phyloP scores from a whole-genome alignment of 495 filamentous ascomycete genomes.

The Penicillium crystallinum region DNA sequence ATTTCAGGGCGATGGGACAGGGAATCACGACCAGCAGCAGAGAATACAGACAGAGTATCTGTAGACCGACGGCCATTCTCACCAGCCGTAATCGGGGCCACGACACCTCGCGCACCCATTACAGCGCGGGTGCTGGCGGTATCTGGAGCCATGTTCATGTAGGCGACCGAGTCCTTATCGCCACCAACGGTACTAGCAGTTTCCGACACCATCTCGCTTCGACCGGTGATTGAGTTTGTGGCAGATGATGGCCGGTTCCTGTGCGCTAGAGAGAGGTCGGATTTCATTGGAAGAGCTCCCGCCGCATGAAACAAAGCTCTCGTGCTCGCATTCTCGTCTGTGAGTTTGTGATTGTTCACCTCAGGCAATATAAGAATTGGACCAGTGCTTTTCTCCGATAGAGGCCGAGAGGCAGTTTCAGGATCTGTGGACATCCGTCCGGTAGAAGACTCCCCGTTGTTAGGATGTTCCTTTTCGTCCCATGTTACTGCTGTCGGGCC shows the following conservation, averaged over 20 bases:
- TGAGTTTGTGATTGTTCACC: slow-evolving; percentile 25
- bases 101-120: slow-evolving; percentile 26
- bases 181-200: slow-evolving; percentile 29
- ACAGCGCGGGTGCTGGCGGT: slow-evolving; percentile 38
- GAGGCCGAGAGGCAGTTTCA: slow-evolving; percentile 7
- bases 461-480: slow-evolving; percentile 15
- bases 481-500: slow-evolving; percentile 5
- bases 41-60: slow-evolving; percentile 23
- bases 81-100: slow-evolving; percentile 10
- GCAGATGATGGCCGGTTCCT: slow-evolving; percentile 23
- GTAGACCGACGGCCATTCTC: slow-evolving; percentile 24
- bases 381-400: slow-evolving; percentile 17
- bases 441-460: neutral
- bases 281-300: slow-evolving; percentile 25
- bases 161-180: slow-evolving; percentile 22
- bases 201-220: slow-evolving; percentile 33
- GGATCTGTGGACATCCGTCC: slow-evolving; percentile 1
- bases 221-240: slow-evolving; percentile 25
- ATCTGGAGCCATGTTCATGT: slow-evolving; percentile 20
- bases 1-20: slow-evolving; percentile 24
- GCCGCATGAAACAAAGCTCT: slow-evolving; percentile 32
- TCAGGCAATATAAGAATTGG: slow-evolving; percentile 32
- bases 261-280: slow-evolving; percentile 19
- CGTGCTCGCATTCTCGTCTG: slow-evolving; percentile 35
- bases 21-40: slow-evolving; percentile 8